Percentiles rank a stretch among this genome's conserved stretches.
These are phyloP conservation scores for Potentilla sterilis DNA, from an alignment of 306 rosid genomes.

Conservation along the genomic window DNA sequence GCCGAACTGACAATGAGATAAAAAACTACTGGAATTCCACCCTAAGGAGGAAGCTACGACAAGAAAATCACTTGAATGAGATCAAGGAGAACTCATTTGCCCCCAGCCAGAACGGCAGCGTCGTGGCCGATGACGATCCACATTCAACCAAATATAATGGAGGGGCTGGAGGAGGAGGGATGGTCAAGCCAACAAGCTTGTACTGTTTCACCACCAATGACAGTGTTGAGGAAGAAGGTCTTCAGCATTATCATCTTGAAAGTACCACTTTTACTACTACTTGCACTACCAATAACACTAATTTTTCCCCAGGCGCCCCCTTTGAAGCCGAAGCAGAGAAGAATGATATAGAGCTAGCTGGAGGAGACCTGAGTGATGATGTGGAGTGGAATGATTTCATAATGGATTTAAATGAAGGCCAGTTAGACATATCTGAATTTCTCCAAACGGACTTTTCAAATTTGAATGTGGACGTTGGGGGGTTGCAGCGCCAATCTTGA, in stretches of 20 bases:
- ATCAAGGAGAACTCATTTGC: not conserved
- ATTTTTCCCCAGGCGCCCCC: not conserved
- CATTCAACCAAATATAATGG: not conserved
- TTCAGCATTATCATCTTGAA: not conserved
- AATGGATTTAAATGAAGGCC: slow-evolving; percentile 8
- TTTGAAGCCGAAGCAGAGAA: slow-evolving; percentile 4
- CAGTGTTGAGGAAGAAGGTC: not conserved
- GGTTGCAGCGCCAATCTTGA: slow-evolving; percentile 6
- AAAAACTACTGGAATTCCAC: slow-evolving; percentile 41
- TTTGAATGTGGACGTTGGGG: not conserved
- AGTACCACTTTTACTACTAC: not conserved
- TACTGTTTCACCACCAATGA: not conserved
- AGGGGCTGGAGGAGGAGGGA: not conserved
- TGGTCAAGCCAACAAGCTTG: not conserved
- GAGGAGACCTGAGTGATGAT: not conserved
- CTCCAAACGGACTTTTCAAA: slow-evolving; percentile 22
- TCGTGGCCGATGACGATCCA: not conserved
- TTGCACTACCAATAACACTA: not conserved
- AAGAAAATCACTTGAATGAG: slow-evolving; percentile 7
- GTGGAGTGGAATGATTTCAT: slow-evolving; percentile 14
- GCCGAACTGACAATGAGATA: slow-evolving; percentile 42
- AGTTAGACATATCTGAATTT: slow-evolving; percentile 17
- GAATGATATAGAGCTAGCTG: not conserved
- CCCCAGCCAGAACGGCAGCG: not conserved
- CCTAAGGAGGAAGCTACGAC: slow-evolving; percentile 16